A percentile compares a stretch with the other conserved stretches of the same genome.
phyloP scores from a whole-genome alignment of 495 filamentous ascomycete species.

The Peziza echinospora region DNA sequence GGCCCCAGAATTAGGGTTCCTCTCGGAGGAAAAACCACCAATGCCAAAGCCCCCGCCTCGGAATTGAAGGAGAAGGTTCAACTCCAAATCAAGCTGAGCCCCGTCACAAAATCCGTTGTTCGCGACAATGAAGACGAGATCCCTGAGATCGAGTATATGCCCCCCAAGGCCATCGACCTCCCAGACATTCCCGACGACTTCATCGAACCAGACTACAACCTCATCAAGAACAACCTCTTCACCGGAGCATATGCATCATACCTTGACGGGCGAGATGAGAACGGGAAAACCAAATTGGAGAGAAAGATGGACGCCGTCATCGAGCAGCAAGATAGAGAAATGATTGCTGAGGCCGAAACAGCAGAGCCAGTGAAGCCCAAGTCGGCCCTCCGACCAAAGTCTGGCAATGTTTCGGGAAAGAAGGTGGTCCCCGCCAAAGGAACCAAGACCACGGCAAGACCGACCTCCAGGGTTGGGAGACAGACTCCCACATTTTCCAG shows the following conservation, averaged over 20 bases:
- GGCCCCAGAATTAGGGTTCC: slow-evolving; percentile 54
- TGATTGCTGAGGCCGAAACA: slow-evolving; percentile 13
- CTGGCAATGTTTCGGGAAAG: slow-evolving; percentile 6
- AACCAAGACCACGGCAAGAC: background rate
- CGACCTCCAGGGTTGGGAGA: background rate
- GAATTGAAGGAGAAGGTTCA: background rate
- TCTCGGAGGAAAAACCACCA: slow-evolving; percentile 87
- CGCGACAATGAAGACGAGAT: slow-evolving; percentile 38
- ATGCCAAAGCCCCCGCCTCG: slow-evolving; percentile 53
- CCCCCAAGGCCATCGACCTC: slow-evolving; percentile 41
- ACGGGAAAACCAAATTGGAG: slow-evolving; percentile 42
- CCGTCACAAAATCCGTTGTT: slow-evolving; percentile 23
- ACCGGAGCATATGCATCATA: slow-evolving; percentile 44
- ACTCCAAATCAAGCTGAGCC: slow-evolving; percentile 22
- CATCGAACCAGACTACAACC: slow-evolving; percentile 29
- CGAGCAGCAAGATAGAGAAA: slow-evolving; percentile 30
- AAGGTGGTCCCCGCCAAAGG: slow-evolving; percentile 1
- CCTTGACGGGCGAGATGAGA: slow-evolving; percentile 39
- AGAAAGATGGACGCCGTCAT: slow-evolving; percentile 25
- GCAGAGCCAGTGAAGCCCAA: no score
- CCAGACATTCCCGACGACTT: slow-evolving; percentile 62
- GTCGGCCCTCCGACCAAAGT: slow-evolving; percentile 9
- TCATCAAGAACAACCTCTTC: slow-evolving; percentile 38
- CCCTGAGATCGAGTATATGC: slow-evolving; percentile 56
- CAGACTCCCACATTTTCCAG: background rate